phyloP scores from a whole-genome alignment of 2,329 filamentous ascomycete genomes.

The Parastagonospora avenae region DNA sequence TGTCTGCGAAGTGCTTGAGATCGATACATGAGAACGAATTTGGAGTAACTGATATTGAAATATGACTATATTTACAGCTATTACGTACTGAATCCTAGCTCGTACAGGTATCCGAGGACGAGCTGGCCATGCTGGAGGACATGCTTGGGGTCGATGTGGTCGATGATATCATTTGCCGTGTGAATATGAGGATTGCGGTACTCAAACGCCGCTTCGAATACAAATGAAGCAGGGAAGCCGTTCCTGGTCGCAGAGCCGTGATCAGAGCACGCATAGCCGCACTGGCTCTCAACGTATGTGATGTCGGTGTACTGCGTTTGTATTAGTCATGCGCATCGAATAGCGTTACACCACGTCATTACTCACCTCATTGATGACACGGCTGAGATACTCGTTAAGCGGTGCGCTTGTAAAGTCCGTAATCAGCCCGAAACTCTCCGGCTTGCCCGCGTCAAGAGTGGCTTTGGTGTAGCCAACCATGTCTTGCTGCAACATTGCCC shows the following conservation, averaged over 20 bases:
- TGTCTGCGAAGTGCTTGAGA: too few species aligned
- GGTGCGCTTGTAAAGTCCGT: slow-evolving; percentile 83
- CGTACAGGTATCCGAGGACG: slow-evolving; percentile 80
- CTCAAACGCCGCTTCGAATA: slow-evolving; percentile 73
- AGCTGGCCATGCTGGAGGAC: slow-evolving; percentile 88
- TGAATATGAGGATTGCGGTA: slow-evolving; percentile 69
- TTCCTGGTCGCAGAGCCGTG: slow-evolving; percentile 74
- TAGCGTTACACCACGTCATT: not conserved
- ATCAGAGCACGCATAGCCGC: slow-evolving; percentile 81
- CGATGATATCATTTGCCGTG: slow-evolving; percentile 69
- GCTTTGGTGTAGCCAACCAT: slow-evolving; percentile 83
- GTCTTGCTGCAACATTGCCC: slow-evolving; percentile 96
- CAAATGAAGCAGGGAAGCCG: slow-evolving; percentile 74
- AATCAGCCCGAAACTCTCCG: slow-evolving; percentile 87
- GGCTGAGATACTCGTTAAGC: slow-evolving; percentile 86
- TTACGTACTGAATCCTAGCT: slow-evolving; percentile 56
- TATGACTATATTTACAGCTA: not conserved
- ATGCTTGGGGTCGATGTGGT: slow-evolving; percentile 79
- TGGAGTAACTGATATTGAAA: not conserved
- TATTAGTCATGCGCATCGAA: not conserved
- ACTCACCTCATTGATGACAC: slow-evolving; percentile 66
- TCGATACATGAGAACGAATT: too few species aligned
- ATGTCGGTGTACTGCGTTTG: slow-evolving; percentile 75
- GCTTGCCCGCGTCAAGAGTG: slow-evolving; percentile 78
- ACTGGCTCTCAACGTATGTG: slow-evolving; percentile 84